Percentiles rank a stretch among this genome's conserved stretches.
These are phyloP conservation scores for Xylaria sp. DNA, from an alignment of 2,329 filamentous ascomycete genomes.

Conservation along the genomic window DNA sequence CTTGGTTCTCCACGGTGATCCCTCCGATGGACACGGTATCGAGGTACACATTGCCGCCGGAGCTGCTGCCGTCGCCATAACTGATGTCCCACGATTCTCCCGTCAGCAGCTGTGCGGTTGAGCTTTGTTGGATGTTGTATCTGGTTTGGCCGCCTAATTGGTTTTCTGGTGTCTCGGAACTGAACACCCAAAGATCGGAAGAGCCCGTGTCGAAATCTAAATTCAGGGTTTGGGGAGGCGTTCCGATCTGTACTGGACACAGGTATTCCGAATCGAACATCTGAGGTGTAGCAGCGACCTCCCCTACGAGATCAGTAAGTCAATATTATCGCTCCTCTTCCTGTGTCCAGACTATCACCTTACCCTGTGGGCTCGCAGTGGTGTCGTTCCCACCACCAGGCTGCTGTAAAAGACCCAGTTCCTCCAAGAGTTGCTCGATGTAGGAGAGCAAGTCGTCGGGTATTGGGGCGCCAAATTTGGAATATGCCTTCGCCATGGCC, in stretches of 20 bases:
- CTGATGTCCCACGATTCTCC: slow-evolving; percentile 56
- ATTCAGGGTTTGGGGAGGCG: slow-evolving; percentile 56
- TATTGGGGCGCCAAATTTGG: slow-evolving; percentile 53
- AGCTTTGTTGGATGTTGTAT: slow-evolving; percentile 55
- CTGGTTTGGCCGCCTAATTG: slow-evolving; percentile 54
- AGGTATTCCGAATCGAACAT: slow-evolving; percentile 51
- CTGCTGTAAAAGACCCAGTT: slow-evolving; percentile 48
- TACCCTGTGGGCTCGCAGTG: slow-evolving; percentile 29
- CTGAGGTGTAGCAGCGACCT: slow-evolving; percentile 47
- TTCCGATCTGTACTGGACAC: slow-evolving; percentile 51
- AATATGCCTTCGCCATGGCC: slow-evolving; percentile 54
- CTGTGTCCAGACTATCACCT: slow-evolving; percentile 8
- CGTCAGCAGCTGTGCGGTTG: slow-evolving; percentile 51
- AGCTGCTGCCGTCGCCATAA: slow-evolving; percentile 58
- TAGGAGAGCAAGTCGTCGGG: slow-evolving; percentile 50
- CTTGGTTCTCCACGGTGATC: slow-evolving; percentile 54
- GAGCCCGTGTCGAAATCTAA: slow-evolving; percentile 61
- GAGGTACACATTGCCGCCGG: slow-evolving; percentile 56
- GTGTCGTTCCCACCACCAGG: slow-evolving; percentile 31
- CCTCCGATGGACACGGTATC: slow-evolving; percentile 58
- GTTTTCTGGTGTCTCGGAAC: slow-evolving; percentile 48
- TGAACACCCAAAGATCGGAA: slow-evolving; percentile 62
- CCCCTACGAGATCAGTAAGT: slow-evolving; percentile 40
- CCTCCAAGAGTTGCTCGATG: slow-evolving; percentile 50
- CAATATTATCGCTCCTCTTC: slow-evolving; percentile 19